phyloP scores from a whole-genome alignment of 306 rosid species.

The Sicyos baderoa region DNA sequence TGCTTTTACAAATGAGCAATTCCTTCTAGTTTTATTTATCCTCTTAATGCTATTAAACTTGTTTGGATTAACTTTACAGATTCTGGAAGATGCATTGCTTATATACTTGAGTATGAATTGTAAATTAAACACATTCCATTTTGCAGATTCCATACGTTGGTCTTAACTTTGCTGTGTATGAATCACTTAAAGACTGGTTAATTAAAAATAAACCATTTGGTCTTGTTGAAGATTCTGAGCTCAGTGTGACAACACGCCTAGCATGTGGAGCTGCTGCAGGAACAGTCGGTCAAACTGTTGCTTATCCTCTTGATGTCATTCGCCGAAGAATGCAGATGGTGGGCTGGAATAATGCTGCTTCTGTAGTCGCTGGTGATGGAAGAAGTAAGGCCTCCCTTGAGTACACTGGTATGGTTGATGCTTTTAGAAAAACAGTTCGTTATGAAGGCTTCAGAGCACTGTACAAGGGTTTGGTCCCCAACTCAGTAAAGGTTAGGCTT shows the following conservation, averaged over 20 bases:
- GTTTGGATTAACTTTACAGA: neutral
- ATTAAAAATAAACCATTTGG: conserved; percentile 62
- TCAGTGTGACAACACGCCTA: conserved; percentile 76
- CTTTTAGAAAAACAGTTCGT: conserved; percentile 88
- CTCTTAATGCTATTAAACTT: neutral
- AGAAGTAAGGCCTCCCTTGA: conserved; percentile 63
- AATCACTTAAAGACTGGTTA: conserved; percentile 86
- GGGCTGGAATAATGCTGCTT: conserved; percentile 92
- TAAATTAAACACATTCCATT: neutral
- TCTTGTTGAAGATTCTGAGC: conserved; percentile 57
- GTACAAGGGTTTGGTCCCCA: conserved; percentile 98
- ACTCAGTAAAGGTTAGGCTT: conserved; percentile 80
- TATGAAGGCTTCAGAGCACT: conserved; percentile 91
- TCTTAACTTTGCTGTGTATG: conserved; percentile 96
- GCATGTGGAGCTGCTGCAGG: conserved; percentile 99
- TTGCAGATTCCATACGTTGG: conserved; percentile 91
- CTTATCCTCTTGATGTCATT: conserved; percentile 98
- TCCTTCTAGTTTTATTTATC: neutral
- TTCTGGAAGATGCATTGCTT: neutral
- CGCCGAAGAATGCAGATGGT: conserved; percentile 99
- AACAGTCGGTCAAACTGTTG: conserved; percentile 90
- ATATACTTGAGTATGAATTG: neutral
- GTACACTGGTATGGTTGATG: conserved; percentile 89
- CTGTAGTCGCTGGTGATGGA: conserved; percentile 81
- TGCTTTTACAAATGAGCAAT: neutral